Evolutionary conservation across 2,329 filamentous ascomycete genomes (phyloP).

Genomic region (Fusarium sp.): DNA sequence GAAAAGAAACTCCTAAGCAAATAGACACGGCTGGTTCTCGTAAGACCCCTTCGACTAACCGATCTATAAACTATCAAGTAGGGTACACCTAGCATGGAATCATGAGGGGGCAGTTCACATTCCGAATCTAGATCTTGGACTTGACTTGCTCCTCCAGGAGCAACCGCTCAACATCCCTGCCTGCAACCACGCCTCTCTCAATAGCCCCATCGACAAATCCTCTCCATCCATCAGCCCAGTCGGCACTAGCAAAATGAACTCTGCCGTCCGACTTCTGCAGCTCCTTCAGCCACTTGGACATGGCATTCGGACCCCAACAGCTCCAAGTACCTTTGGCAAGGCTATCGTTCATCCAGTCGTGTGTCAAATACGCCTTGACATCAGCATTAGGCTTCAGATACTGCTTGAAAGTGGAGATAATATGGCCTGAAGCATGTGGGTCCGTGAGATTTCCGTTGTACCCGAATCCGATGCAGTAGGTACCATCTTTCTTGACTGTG

Average conservation of each 20-base stretch:
- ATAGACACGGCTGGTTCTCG: not conserved
- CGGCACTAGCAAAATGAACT: conserved; percentile 35
- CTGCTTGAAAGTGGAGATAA: conserved; percentile 9
- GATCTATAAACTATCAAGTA: not conserved
- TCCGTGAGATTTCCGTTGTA: conserved; percentile 14
- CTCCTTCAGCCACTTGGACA: conserved; percentile 19
- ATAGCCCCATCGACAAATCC: conserved; percentile 42
- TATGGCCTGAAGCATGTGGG: not conserved
- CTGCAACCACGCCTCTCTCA: conserved; percentile 21
- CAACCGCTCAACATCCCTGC: not conserved
- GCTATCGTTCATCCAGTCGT: conserved; percentile 36
- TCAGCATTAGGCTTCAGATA: conserved; percentile 13
- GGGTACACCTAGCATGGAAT: not conserved
- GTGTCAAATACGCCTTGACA: conserved; percentile 32
- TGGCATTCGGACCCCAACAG: conserved; percentile 29
- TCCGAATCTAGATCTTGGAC: not conserved
- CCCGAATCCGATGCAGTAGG: conserved; percentile 35
- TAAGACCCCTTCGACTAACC: not conserved
- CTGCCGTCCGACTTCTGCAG: conserved; percentile 26
- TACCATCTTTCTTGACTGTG: conserved; percentile 7
- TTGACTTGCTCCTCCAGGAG: not conserved
- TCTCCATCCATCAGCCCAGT: conserved; percentile 41
- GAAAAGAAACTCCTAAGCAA: not conserved
- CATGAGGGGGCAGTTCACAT: not conserved
- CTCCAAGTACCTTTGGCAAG: conserved; percentile 29